Conservation (phyloP, 169 alveolate species). For the Eimeria maxima region DNA sequence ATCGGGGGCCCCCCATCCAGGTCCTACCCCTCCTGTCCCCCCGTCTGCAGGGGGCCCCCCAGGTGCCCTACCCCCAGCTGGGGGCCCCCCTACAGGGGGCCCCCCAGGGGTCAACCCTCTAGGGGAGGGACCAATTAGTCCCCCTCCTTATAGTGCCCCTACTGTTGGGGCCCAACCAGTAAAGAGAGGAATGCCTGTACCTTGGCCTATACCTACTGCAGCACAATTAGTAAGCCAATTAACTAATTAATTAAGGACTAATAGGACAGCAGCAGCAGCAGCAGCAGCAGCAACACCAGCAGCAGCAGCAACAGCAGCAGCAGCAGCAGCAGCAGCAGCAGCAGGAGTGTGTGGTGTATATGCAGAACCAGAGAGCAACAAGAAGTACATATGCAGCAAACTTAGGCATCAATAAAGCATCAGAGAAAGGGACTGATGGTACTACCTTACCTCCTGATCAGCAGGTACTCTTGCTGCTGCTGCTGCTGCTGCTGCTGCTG, state of each 20-base stretch:
- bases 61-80: no score
- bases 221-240: slow-evolving; percentile 72
- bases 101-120: no score
- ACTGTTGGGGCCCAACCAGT: slow-evolving; percentile 81
- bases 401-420: slow-evolving; percentile 58
- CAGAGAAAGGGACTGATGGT: slow-evolving; percentile 32
- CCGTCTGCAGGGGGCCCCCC: no score
- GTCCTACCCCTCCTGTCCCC: no score
- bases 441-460: slow-evolving; percentile 44
- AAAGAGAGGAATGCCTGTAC: slow-evolving; percentile 78
- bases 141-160: slow-evolving; percentile 75
- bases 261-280: neutral
- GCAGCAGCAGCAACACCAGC: neutral
- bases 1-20: slow-evolving; percentile 12
- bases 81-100: no score
- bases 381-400: slow-evolving; percentile 79
- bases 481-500: neutral
- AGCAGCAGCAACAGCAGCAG: neutral
- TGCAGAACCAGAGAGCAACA: slow-evolving; percentile 71
- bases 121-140: neutral
- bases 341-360: no score
- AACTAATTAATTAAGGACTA: neutral
- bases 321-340: no score
- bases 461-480: slow-evolving; percentile 42
- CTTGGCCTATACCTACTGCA: slow-evolving; percentile 80